Conservation (phyloP, 331 rosid genomes). For the Quercus lobata region DNA sequence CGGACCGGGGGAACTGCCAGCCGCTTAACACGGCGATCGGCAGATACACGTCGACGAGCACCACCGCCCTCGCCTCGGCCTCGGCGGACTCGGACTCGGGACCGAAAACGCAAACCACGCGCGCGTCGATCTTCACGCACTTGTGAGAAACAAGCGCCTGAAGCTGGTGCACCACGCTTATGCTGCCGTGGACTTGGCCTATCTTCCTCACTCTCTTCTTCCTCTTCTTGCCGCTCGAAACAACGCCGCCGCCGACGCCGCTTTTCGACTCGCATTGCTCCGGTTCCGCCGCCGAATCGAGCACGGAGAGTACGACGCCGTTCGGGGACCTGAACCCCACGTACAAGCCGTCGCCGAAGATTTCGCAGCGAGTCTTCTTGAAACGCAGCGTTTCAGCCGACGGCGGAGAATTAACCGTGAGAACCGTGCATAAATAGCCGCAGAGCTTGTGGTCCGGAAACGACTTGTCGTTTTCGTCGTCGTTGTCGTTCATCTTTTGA, state of each 20-base stretch:
- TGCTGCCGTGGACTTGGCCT: conserved; percentile 75
- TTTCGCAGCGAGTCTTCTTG: conserved; percentile 33
- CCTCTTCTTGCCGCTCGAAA: conserved; percentile 5
- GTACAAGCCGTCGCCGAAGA: conserved; percentile 23
- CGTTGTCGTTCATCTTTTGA: background rate
- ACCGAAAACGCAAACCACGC: conserved; percentile 35
- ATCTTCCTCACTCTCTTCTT: conserved; percentile 47
- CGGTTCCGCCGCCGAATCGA: conserved; percentile 9
- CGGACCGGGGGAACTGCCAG: conserved; percentile 76
- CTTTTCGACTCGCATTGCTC: conserved; percentile 16
- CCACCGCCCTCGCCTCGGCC: conserved; percentile 44
- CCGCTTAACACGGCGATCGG: conserved; percentile 61
- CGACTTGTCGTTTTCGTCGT: conserved; percentile 20
- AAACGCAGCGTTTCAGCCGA: conserved; percentile 11
- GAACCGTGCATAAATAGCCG: conserved; percentile 73
- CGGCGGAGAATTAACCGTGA: conserved; percentile 29
- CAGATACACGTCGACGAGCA: conserved; percentile 68
- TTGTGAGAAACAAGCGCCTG: conserved; percentile 56
- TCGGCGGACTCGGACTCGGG: background rate
- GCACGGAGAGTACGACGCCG: conserved; percentile 40
- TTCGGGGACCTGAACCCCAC: conserved; percentile 40
- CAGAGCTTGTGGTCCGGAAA: conserved; percentile 64
- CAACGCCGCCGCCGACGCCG: background rate
- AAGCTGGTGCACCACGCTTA: conserved; percentile 79
- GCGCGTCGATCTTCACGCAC: conserved; percentile 51